Base-by-base conservation (phyloP, 2,329 filamentous ascomycete genomes). In the Dryadomyces sulphureus region DNA sequence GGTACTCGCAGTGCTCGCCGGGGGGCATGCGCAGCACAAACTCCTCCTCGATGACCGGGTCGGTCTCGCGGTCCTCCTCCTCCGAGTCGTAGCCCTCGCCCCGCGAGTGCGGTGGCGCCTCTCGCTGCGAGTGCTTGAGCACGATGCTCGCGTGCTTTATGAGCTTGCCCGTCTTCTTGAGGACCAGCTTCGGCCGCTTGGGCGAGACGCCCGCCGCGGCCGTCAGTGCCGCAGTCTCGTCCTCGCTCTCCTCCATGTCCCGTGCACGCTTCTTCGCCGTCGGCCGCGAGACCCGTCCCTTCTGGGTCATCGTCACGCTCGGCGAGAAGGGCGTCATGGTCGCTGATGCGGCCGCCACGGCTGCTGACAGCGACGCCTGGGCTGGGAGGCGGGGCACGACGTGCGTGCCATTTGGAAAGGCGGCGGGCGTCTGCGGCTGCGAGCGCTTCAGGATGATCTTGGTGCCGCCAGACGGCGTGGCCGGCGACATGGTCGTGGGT, bases 41-140 rank as follows among this genome's bases (percentile, higher is more conserved):
- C 52, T 93, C 82, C 57, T 90, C 84, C 62, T 96, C 90, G 50
- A 94, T 85, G 1, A 83, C 74, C 0, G 92, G 92, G 57, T 98
- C 92, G 9, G 69, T 64, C 61, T 98, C 92, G 14, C 81, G 78
- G 58, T 96, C 92, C 46, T 88, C 92, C 12, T 89, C 87, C 62
- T 96, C 92, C 3, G 89, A 95, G 60, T 98, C 92, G 63, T 96
- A 98, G 7, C 90, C 92, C 47, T 94, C 87, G 44, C 92, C 92
- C 1, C 77, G 75, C 5, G 79, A 79, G 52, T 85, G 75, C 27
- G 74, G 68, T 7, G 84, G 81, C 1, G 76, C 70, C 51, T 78
- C 74, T 54, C 80, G 54, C 16, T 48, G 45, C 7, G 46, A 77
- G 42, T 47, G 77, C 68, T 59, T 61, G 9, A 61, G 47, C 25